Base-by-base conservation (phyloP, 1,139 yeast genomes). In the Scheffersomyces parashehatae region DNA sequence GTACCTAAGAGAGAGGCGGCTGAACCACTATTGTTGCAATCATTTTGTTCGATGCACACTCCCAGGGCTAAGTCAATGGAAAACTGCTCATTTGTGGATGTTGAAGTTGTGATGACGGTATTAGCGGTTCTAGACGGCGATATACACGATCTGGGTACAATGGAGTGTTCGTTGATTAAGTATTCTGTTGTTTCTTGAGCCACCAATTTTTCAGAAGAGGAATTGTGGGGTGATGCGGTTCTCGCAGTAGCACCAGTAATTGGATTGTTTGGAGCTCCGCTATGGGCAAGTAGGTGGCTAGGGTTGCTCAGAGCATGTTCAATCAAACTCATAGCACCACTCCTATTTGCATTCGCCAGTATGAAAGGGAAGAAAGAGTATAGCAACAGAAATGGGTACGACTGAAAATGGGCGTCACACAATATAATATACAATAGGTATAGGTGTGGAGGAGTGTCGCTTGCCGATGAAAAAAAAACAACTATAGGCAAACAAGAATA, bases 101-200 rank as follows among this genome's bases (percentile, higher is more conserved):
- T 13, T 8, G 29, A 13, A 10, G 28, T 28, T 5, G 26, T 35
- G 12, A 26, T 20, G 29, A 32, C 28, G 24, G 43, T 35, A 7
- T 28, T 24, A 37, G 43, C 26, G 36, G 49, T 45, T n/a, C 47
- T 46, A 1, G 51, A 40, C n/a, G 56, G 51, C 3, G 53, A 39
- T 20, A 53, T 50, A 38, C 54, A 53, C 44, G 54, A 50, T 30
- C 56, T 44, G 11, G 56, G 54, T 30, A 51, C 51, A 34, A 53
- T 44, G 4, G 54, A 49, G 39, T 45, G 49, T 28, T 45, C 45
- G 38, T 44, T 45, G 26, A 51, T 42, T 7, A 51, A 32, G 24
- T 48, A 47, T 31, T 31, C 12, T 11, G 15, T 31, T 15, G 15
- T 13, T 9, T 9, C 24, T 10, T 8, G 24, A 15, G 11, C 24